Conservation (phyloP, 495 filamentous ascomycete species). For the Annulohypoxylon maeteangense region DNA sequence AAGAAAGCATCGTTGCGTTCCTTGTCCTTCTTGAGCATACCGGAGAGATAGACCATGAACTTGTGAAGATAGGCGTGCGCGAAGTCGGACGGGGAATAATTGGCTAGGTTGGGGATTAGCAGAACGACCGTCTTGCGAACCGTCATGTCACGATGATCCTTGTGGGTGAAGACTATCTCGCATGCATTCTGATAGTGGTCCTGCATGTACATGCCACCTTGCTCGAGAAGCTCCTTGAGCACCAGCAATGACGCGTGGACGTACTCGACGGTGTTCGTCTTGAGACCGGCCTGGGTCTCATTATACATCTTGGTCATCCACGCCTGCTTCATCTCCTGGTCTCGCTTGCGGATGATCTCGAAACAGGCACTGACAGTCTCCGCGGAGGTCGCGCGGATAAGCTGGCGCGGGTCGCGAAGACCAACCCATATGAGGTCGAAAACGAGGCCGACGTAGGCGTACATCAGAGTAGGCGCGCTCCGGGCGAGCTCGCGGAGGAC, state of each 20-base stretch:
- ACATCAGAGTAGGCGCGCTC: constrained; percentile 93
- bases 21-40: constrained; percentile 94
- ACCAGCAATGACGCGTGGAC: constrained; percentile 93
- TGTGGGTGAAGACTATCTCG: constrained; percentile 88
- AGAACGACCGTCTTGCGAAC: constrained; percentile 89
- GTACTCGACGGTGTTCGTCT: constrained; percentile 79
- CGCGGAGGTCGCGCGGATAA: constrained; percentile 90
- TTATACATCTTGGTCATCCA: constrained; percentile 90
- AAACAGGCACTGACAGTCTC: constrained; percentile 94
- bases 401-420: constrained; percentile 83
- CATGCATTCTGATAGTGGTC: constrained; percentile 86
- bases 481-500: constrained; percentile 88
- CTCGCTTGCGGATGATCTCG: constrained; percentile 89
- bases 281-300: constrained; percentile 81
- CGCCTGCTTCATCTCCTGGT: constrained; percentile 80
- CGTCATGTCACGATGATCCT: constrained; percentile 87
- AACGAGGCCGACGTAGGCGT: constrained; percentile 86
- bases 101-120: constrained; percentile 91
- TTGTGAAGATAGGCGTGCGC: constrained; percentile 83
- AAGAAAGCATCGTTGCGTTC: constrained; percentile 92
- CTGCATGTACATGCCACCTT: constrained; percentile 99
- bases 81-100: constrained; percentile 90
- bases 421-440: constrained; percentile 97
- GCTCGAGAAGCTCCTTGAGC: constrained; percentile 87
- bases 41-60: constrained; percentile 96